Conservation (phyloP, 768 basidiomycete species). For the Boletellus ananiceps region DNA sequence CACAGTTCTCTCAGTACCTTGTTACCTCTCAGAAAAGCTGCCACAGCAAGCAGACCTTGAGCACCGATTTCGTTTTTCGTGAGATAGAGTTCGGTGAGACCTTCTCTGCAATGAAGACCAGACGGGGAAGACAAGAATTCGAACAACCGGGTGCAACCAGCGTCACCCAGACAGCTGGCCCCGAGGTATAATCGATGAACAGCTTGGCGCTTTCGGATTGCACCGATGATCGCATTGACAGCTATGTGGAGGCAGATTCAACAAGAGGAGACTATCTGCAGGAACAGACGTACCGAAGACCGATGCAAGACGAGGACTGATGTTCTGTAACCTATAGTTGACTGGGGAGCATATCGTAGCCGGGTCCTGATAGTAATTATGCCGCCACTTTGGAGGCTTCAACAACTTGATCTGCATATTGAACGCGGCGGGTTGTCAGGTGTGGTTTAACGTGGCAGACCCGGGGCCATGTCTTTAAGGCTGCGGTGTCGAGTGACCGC, state of each 20-base stretch:
- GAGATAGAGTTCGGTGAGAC: slow-evolving; percentile 51
- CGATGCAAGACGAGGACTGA: slow-evolving; percentile 29
- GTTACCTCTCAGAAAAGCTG: slow-evolving; percentile 47
- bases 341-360: slow-evolving; percentile 28
- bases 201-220: slow-evolving; percentile 41
- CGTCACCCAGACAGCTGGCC: slow-evolving; percentile 53
- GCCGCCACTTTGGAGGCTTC: slow-evolving; percentile 21
- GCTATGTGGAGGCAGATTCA: slow-evolving; percentile 32
- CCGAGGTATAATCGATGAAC: slow-evolving; percentile 54
- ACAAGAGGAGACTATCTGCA: neutral
- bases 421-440: neutral
- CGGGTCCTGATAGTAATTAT: slow-evolving; percentile 25
- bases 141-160: slow-evolving; percentile 53
- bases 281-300: slow-evolving; percentile 19
- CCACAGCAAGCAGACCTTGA: slow-evolving; percentile 49
- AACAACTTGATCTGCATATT: slow-evolving; percentile 25
- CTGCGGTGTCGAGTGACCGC: slow-evolving; percentile 10
- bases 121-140: slow-evolving; percentile 47
- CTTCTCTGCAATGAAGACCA: slow-evolving; percentile 37
- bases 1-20: slow-evolving; percentile 43
- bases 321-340: slow-evolving; percentile 20
- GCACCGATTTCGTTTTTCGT: slow-evolving; percentile 56
- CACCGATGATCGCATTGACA: slow-evolving; percentile 44
- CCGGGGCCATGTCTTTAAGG: neutral
- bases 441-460: neutral